A percentile compares a stretch with the other conserved stretches of the same genome.
Evolutionary conservation across 768 basidiomycete species (phyloP).

Genomic region (Tylopilus subfusipes): DNA sequence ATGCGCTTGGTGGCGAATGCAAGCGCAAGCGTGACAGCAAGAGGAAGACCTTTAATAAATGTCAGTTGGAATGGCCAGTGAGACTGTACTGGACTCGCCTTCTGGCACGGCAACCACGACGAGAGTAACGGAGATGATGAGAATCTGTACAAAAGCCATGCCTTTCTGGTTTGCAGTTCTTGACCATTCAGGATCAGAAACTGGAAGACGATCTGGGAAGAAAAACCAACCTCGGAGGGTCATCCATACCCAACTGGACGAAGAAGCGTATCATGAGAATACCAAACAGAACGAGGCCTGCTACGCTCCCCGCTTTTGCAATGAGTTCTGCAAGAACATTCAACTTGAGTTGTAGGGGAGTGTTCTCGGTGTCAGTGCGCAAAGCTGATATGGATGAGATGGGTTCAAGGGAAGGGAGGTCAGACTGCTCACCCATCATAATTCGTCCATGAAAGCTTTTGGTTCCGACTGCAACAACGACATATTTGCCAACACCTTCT

Average conservation of each 20-base stretch:
- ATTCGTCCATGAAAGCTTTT: constrained; percentile 95
- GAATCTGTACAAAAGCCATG: constrained; percentile 85
- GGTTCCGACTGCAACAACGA: constrained; percentile 88
- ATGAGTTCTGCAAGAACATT: constrained; percentile 94
- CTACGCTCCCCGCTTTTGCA: constrained; percentile 81
- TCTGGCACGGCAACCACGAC: constrained; percentile 87
- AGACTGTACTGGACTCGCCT: constrained; percentile 38
- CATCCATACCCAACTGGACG: constrained; percentile 68
- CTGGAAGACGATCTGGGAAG: not conserved
- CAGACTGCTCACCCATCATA: constrained; percentile 74
- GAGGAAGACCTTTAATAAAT: constrained; percentile 64
- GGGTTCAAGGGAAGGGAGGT: not conserved
- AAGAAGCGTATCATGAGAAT: constrained; percentile 94
- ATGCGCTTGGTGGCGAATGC: constrained; percentile 99
- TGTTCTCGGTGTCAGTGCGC: constrained; percentile 81
- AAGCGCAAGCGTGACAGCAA: constrained; percentile 94
- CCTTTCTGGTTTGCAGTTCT: constrained; percentile 80
- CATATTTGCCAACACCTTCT: constrained; percentile 91
- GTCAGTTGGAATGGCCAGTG: not conserved
- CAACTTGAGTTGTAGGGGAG: constrained; percentile 91
- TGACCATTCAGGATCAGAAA: constrained; percentile 10
- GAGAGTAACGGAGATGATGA: constrained; percentile 94
- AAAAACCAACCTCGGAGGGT: constrained; percentile 51
- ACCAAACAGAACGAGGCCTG: constrained; percentile 76
- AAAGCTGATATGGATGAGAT: constrained; percentile 52